Evolutionary conservation across 176 grass and related monocot genomes (phyloP).

Genomic region (Zea luxurians): DNA sequence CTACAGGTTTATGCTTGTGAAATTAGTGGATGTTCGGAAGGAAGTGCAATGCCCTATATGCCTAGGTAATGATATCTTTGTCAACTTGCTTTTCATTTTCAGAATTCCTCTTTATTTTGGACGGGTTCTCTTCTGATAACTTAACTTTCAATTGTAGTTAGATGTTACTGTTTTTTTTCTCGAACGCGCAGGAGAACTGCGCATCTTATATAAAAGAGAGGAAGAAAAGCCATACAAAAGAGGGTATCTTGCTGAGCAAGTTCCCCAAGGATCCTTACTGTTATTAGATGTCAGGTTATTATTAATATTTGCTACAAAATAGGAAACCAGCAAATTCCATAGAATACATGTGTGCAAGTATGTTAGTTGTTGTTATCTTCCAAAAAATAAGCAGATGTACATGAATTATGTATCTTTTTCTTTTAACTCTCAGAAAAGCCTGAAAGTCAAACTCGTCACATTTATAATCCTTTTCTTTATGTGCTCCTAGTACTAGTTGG

Average conservation of each 20-base stretch:
- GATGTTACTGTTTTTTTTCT: not conserved
- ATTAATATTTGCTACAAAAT: constrained; percentile 13
- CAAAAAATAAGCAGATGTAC: not conserved
- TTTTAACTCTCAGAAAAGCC: not conserved
- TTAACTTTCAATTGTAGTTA: constrained; percentile 7
- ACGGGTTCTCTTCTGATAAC: constrained; percentile 21
- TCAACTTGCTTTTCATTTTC: constrained; percentile 30
- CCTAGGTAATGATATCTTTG: constrained; percentile 51
- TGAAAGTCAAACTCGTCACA: not conserved
- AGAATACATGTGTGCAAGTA: not conserved
- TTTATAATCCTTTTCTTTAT: not conserved
- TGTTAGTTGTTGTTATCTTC: not conserved
- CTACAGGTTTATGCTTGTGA: constrained; percentile 58
- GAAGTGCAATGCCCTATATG: constrained; percentile 78
- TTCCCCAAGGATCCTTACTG: too few relatives aligned
- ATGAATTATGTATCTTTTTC: not conserved
- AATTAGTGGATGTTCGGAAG: constrained; percentile 59
- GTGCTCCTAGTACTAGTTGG: not conserved
- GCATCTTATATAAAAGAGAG: too few relatives aligned
- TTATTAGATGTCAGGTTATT: not conserved
- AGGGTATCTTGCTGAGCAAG: too few relatives aligned
- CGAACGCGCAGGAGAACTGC: too few relatives aligned
- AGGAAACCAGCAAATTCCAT: constrained; percentile 26
- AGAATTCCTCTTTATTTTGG: constrained; percentile 15
- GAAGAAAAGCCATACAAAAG: too few relatives aligned